Percentiles rank a stretch among this genome's conserved stretches.
phyloP scores from a whole-genome alignment of 2,329 filamentous ascomycete species.

The Pseudonectria foliicola region DNA sequence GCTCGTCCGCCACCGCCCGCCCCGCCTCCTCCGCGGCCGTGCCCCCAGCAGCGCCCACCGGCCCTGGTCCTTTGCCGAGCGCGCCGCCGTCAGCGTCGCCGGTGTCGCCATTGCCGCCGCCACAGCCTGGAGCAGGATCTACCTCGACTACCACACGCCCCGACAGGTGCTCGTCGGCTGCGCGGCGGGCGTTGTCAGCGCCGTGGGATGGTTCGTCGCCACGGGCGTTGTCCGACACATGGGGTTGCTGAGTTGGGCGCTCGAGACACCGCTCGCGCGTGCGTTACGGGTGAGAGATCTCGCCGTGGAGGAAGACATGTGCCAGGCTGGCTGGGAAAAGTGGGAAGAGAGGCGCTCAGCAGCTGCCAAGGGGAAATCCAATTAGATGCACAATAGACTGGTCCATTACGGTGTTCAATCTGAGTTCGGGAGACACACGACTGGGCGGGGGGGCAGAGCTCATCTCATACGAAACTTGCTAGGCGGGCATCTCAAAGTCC shows the following conservation, averaged over 20 bases:
- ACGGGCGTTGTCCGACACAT: constrained; percentile 59
- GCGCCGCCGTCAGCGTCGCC: constrained; percentile 46
- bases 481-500: too few species aligned
- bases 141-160: constrained; percentile 86
- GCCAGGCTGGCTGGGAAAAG: constrained; percentile 87
- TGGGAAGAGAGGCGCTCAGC: constrained; percentile 58
- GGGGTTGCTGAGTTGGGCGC: constrained; percentile 65
- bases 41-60: constrained; percentile 15
- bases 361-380: constrained; percentile 25
- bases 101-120: constrained; percentile 55
- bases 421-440: too few species aligned
- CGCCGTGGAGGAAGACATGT: constrained; percentile 78
- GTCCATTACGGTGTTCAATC: too few species aligned
- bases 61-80: constrained; percentile 55
- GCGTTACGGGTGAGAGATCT: constrained; percentile 73
- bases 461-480: not conserved
- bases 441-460: not conserved
- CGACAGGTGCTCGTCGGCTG: constrained; percentile 81
- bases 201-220: constrained; percentile 68
- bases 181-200: constrained; percentile 62
- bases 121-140: constrained; percentile 78
- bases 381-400: constrained; percentile 20
- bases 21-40: constrained; percentile 17
- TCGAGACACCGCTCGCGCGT: constrained; percentile 59
- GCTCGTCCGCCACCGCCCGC: constrained; percentile 67